Evolutionary conservation across 2,329 filamentous ascomycete species (phyloP).

Genomic region (Penicillium sp.): DNA sequence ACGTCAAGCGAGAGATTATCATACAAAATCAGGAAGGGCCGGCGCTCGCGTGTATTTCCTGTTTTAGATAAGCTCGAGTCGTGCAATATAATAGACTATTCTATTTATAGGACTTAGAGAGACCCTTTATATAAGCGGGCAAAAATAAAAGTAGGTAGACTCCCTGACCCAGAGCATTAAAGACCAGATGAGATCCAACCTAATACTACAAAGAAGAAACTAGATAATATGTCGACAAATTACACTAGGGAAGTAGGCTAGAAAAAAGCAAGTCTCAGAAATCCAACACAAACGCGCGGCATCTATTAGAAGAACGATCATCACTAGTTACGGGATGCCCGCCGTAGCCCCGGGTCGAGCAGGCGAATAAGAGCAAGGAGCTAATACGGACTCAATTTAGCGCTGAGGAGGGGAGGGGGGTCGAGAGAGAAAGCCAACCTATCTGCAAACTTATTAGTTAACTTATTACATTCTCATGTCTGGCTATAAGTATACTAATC

Average conservation of each 20-base stretch:
- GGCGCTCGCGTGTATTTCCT: slow-evolving; percentile 18
- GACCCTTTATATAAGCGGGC: slow-evolving; percentile 8
- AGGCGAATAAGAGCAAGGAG: slow-evolving; percentile 19
- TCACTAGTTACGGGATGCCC: slow-evolving; percentile 28
- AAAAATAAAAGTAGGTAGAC: slow-evolving; percentile 6
- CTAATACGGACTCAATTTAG: slow-evolving; percentile 29
- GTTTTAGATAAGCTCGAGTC: slow-evolving; percentile 17
- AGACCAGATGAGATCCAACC: slow-evolving; percentile 6
- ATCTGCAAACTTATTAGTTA: slow-evolving; percentile 14
- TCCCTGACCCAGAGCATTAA: slow-evolving; percentile 8
- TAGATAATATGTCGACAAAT: neutral
- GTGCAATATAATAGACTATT: slow-evolving; percentile 1
- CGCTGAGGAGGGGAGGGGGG: slow-evolving; percentile 1
- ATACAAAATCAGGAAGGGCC: slow-evolving; percentile 17
- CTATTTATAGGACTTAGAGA: slow-evolving; percentile 4
- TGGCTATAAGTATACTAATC: neutral
- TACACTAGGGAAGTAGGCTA: slow-evolving; percentile 1
- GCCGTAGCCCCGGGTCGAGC: slow-evolving; percentile 22
- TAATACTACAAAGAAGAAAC: neutral
- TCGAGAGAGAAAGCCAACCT: slow-evolving; percentile 21
- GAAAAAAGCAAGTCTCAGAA: slow-evolving; percentile 10
- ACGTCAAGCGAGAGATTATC: slow-evolving; percentile 14
- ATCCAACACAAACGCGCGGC: slow-evolving; percentile 31
- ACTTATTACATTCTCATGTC: neutral
- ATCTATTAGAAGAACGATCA: slow-evolving; percentile 29